These are phyloP conservation scores for Phytophthora niederhauseri DNA, from an alignment of 352 stramenopile species.

Conservation along the genomic window DNA sequence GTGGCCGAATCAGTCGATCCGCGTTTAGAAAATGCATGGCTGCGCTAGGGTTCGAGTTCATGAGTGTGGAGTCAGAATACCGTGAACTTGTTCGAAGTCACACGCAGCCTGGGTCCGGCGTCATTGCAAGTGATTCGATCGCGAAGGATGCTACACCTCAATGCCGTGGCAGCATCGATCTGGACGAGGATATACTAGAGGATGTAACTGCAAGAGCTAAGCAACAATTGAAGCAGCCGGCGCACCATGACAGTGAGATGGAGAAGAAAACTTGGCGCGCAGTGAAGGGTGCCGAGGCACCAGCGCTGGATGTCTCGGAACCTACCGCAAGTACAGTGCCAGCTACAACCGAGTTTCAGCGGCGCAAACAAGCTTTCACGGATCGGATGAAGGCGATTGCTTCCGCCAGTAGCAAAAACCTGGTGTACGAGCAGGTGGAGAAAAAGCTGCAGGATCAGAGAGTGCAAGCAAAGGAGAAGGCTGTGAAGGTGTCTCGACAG, in stretches of 20 bases:
- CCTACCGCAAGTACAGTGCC: slow-evolving; percentile 5
- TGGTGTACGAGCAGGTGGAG: slow-evolving; percentile 78
- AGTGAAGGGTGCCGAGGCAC: not conserved
- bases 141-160: not conserved
- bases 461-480: slow-evolving; percentile 15
- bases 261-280: not conserved
- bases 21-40: slow-evolving; percentile 72
- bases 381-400: slow-evolving; percentile 82
- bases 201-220: slow-evolving; percentile 9
- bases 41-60: slow-evolving; percentile 70
- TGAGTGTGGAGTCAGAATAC: slow-evolving; percentile 66
- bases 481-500: slow-evolving; percentile 9
- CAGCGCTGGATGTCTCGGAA: not conserved
- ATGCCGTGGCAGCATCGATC: slow-evolving; percentile 23
- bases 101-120: slow-evolving; percentile 12
- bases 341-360: slow-evolving; percentile 64
- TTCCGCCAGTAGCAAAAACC: slow-evolving; percentile 62
- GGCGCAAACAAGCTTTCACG: slow-evolving; percentile 70
- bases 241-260: not conserved
- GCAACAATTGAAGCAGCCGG: not conserved
- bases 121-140: slow-evolving; percentile 17
- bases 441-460: slow-evolving; percentile 47
- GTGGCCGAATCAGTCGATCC: slow-evolving; percentile 54
- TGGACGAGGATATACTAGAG: slow-evolving; percentile 39
- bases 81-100: slow-evolving; percentile 41